Evolutionary conservation across 176 grass and related monocot species (phyloP).

Genomic region (Miscanthus lutarioriparius): DNA sequence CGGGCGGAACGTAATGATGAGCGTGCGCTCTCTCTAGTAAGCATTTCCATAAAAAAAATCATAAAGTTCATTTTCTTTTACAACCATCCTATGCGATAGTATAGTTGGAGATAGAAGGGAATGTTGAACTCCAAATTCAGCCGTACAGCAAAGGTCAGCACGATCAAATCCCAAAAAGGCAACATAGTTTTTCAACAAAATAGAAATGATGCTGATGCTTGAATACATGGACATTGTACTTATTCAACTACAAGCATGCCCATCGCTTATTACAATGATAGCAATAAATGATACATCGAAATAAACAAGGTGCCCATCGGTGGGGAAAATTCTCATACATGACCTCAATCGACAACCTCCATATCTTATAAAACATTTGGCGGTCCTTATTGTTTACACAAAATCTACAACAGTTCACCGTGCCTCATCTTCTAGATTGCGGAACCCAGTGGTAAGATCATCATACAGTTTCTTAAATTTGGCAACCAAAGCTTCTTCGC

Average conservation of each 20-base stretch:
- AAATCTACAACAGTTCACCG: slow-evolving; percentile 49
- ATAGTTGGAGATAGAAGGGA: neutral
- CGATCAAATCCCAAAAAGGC: too few species aligned
- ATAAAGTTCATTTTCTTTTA: too few species aligned
- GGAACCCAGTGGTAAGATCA: slow-evolving; percentile 73
- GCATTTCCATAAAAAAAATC: too few species aligned
- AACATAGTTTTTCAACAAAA: neutral
- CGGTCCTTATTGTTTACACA: slow-evolving; percentile 42
- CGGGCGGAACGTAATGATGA: too few species aligned
- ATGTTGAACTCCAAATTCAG: neutral
- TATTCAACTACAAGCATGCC: slow-evolving; percentile 48
- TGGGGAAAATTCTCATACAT: slow-evolving; percentile 35
- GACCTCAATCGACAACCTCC: slow-evolving; percentile 30
- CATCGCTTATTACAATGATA: slow-evolving; percentile 53
- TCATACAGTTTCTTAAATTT: slow-evolving; percentile 88
- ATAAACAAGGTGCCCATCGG: slow-evolving; percentile 14
- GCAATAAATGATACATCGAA: slow-evolving; percentile 42
- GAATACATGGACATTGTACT: slow-evolving; percentile 39
- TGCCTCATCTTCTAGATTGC: slow-evolving; percentile 79
- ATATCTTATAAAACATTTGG: slow-evolving; percentile 27
- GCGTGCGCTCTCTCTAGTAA: too few species aligned
- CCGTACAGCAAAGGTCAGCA: neutral
- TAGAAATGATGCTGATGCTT: neutral
- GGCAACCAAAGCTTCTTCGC: slow-evolving; percentile 48
- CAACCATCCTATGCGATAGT: too few species aligned